Percentiles rank a stretch among this genome's conserved stretches.
Evolutionary conservation across 2,329 filamentous ascomycete species (phyloP).

Genomic region (Penicillium sp.): DNA sequence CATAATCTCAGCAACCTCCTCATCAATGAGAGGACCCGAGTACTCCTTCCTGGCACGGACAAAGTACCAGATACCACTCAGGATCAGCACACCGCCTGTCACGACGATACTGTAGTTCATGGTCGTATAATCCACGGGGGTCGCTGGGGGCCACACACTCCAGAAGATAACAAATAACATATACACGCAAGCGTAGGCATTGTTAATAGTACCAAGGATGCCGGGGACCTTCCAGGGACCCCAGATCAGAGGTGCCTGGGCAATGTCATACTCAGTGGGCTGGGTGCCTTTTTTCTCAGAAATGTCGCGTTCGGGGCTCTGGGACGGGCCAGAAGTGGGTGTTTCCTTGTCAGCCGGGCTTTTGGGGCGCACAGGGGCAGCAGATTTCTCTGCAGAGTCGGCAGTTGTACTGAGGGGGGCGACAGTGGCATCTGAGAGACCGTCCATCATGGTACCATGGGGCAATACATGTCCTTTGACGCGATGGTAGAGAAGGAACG

Average conservation of each 20-base stretch:
- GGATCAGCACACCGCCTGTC: conserved; percentile 47
- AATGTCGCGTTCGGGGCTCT: conserved; percentile 32
- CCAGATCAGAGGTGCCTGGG: conserved; percentile 50
- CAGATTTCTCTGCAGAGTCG: conserved; percentile 16
- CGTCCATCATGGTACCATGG: conserved; percentile 38
- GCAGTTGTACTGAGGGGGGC: conserved; percentile 8
- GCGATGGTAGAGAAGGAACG: conserved; percentile 41
- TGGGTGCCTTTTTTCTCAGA: conserved; percentile 8
- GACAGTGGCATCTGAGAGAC: conserved; percentile 16
- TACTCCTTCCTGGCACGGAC: conserved; percentile 50
- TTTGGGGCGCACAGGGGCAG: conserved; percentile 23
- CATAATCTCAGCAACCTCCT: conserved; percentile 28
- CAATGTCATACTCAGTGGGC: conserved; percentile 22
- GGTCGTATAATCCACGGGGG: conserved; percentile 37
- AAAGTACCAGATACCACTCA: conserved; percentile 55
- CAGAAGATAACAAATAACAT: conserved; percentile 61
- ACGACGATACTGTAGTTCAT: conserved; percentile 57
- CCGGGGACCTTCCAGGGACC: conserved; percentile 61
- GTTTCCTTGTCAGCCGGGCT: conserved; percentile 15
- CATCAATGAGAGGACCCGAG: conserved; percentile 50
- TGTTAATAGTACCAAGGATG: conserved; percentile 57
- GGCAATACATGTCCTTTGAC: conserved; percentile 44
- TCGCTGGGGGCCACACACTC: conserved; percentile 54
- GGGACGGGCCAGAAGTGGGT: conserved; percentile 5
- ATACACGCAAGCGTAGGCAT: conserved; percentile 58